Conservation (phyloP, 2,329 filamentous ascomycete genomes). For the Coniochaeta sp. region DNA sequence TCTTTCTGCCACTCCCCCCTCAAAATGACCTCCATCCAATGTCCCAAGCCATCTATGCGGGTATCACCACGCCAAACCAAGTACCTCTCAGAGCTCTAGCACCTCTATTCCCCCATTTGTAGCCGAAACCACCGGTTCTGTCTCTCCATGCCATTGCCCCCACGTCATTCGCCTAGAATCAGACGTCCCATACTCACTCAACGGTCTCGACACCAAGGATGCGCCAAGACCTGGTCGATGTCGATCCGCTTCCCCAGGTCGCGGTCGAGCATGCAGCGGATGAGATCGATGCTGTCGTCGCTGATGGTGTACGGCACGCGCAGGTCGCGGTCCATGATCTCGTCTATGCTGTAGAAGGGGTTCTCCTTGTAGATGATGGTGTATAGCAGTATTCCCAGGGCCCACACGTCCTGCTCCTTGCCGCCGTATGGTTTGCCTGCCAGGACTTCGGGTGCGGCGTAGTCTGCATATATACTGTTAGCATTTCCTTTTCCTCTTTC, state of each 20-base stretch:
- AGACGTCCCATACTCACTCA: no score
- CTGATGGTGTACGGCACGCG: slow-evolving; percentile 83
- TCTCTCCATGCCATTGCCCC: neutral
- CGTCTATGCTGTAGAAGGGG: slow-evolving; percentile 96
- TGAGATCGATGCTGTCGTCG: slow-evolving; percentile 86
- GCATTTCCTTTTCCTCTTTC: neutral
- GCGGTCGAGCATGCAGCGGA: slow-evolving; percentile 85
- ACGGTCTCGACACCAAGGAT: slow-evolving; percentile 61
- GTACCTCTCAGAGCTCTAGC: no score
- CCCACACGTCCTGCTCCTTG: slow-evolving; percentile 98
- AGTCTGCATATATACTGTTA: slow-evolving; percentile 52
- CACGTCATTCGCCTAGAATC: no score
- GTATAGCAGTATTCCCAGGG: slow-evolving; percentile 90
- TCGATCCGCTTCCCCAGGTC: slow-evolving; percentile 75
- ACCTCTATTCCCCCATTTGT: no score
- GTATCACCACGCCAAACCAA: neutral
- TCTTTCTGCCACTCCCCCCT: neutral
- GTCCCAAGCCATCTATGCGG: neutral
- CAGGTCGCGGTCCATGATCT: slow-evolving; percentile 96
- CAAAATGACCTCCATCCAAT: neutral
- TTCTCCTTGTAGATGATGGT: slow-evolving; percentile 99
- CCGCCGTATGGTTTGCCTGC: slow-evolving; percentile 87
- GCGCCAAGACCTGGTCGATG: slow-evolving; percentile 82
- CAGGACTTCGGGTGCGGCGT: slow-evolving; percentile 95
- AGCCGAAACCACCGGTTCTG: no score